phyloP scores from a whole-genome alignment of 805 yeast species.

The Candida broadrunensis region DNA sequence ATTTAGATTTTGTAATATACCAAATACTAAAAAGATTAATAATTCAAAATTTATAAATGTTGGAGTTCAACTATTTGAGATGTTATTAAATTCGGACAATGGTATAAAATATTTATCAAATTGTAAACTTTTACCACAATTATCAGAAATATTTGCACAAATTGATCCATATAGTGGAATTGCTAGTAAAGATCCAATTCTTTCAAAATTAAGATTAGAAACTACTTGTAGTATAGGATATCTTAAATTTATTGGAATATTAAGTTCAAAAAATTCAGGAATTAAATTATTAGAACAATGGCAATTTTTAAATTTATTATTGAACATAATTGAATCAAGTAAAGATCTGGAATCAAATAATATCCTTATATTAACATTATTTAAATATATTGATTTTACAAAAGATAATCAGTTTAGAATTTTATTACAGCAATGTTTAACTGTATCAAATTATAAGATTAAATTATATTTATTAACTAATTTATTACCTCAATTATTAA shows the following conservation, averaged over 20 bases:
- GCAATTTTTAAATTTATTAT: slow-evolving; percentile 80
- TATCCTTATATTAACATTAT: slow-evolving; percentile 53
- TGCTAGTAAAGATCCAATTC: slow-evolving; percentile 67
- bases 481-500: slow-evolving; percentile 42
- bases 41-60: slow-evolving; percentile 57
- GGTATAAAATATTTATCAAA: slow-evolving; percentile 67
- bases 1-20: slow-evolving; percentile 56
- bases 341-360: slow-evolving; percentile 31
- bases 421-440: slow-evolving; percentile 62
- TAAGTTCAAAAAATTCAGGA: slow-evolving; percentile 63
- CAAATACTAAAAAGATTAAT: slow-evolving; percentile 43
- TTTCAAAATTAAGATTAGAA: slow-evolving; percentile 57
- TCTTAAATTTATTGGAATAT: slow-evolving; percentile 70
- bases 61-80: slow-evolving; percentile 72
- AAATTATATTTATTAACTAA: slow-evolving; percentile 56
- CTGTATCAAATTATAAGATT: slow-evolving; percentile 48
- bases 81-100: slow-evolving; percentile 57
- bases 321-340: slow-evolving; percentile 60
- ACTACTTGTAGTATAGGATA: slow-evolving; percentile 74
- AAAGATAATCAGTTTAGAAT: slow-evolving; percentile 59
- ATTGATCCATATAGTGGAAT: slow-evolving; percentile 78
- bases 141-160: slow-evolving; percentile 86
- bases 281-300: slow-evolving; percentile 69
- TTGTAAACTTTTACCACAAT: slow-evolving; percentile 80
- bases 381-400: slow-evolving; percentile 60